phyloP scores from a whole-genome alignment of 176 grass and related monocot genomes.

The Bolboschoenus planiculmis region DNA sequence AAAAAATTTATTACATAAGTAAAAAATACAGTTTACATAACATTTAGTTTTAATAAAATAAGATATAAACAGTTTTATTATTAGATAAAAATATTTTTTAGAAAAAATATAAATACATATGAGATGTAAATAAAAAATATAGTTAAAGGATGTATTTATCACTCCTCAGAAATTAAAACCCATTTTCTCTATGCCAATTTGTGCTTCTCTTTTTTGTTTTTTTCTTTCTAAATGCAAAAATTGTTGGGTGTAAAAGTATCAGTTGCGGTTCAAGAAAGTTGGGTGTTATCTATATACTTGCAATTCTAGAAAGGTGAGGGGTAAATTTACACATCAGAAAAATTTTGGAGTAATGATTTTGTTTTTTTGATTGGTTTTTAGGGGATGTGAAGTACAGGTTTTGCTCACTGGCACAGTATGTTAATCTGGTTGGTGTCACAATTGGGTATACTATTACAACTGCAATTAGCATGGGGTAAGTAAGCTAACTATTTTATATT shows the following conservation, averaged over 20 bases:
- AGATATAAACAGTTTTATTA: too few species aligned
- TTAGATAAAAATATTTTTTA: too few species aligned
- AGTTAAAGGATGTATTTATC: too few species aligned
- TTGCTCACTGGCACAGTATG: slow-evolving; percentile 74
- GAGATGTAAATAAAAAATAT: too few species aligned
- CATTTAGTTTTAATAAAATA: too few species aligned
- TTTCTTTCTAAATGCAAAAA: background rate
- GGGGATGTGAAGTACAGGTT: slow-evolving; percentile 49
- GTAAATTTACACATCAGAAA: background rate
- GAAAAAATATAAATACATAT: too few species aligned
- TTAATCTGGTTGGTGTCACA: slow-evolving; percentile 73
- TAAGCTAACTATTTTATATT: background rate
- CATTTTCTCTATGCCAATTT: background rate
- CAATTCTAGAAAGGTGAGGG: background rate
- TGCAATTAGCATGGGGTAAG: slow-evolving; percentile 91
- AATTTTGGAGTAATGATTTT: background rate
- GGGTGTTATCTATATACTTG: background rate
- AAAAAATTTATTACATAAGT: too few species aligned
- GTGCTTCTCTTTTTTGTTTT: background rate
- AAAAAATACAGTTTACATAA: too few species aligned
- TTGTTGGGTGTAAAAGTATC: too few species aligned
- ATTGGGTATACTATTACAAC: slow-evolving; percentile 95
- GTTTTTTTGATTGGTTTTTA: slow-evolving; percentile 18
- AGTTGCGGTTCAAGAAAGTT: background rate
- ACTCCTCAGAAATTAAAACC: too few species aligned